Evolutionary conservation across 2,329 filamentous ascomycete species (phyloP).

Genomic region (Nothomitra cinnamomea): DNA sequence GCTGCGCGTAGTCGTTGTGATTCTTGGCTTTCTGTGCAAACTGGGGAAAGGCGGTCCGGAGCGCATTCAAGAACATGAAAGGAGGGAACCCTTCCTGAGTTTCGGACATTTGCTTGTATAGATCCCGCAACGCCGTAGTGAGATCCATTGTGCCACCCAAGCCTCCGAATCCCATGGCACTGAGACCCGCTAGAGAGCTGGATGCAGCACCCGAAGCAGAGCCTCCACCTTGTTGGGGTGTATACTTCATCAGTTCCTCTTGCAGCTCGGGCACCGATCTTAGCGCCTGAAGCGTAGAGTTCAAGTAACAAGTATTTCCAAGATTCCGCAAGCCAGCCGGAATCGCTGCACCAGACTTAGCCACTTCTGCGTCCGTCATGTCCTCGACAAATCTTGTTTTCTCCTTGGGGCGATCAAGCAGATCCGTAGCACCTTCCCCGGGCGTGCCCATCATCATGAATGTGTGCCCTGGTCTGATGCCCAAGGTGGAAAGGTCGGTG

Average conservation of each 20-base stretch:
- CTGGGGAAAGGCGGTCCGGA: constrained; percentile 71
- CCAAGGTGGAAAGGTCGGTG: constrained; percentile 65
- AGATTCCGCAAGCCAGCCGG: constrained; percentile 82
- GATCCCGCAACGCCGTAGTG: constrained; percentile 56
- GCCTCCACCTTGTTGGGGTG: constrained; percentile 12
- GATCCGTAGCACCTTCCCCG: constrained; percentile 38
- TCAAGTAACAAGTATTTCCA: constrained; percentile 97
- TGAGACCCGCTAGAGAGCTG: constrained; percentile 25
- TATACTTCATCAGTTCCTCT: constrained; percentile 53
- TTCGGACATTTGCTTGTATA: constrained; percentile 79
- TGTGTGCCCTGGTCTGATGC: constrained; percentile 67
- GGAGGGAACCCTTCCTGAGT: constrained; percentile 81
- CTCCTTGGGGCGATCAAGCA: constrained; percentile 58
- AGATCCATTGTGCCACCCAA: constrained; percentile 50
- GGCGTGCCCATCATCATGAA: constrained; percentile 98
- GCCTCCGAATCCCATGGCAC: constrained; percentile 38
- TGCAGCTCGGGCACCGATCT: constrained; percentile 83
- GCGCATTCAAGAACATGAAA: constrained; percentile 61
- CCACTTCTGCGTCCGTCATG: constrained; percentile 88
- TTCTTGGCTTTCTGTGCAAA: constrained; percentile 80
- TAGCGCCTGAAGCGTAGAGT: constrained; percentile 88
- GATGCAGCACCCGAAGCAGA: constrained; percentile 19
- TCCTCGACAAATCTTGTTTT: constrained; percentile 83
- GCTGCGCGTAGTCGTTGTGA: constrained; percentile 79
- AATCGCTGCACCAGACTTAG: constrained; percentile 64